Conservation (phyloP, 1,284 basidiomycete genomes). For the Marasmius sp. region DNA sequence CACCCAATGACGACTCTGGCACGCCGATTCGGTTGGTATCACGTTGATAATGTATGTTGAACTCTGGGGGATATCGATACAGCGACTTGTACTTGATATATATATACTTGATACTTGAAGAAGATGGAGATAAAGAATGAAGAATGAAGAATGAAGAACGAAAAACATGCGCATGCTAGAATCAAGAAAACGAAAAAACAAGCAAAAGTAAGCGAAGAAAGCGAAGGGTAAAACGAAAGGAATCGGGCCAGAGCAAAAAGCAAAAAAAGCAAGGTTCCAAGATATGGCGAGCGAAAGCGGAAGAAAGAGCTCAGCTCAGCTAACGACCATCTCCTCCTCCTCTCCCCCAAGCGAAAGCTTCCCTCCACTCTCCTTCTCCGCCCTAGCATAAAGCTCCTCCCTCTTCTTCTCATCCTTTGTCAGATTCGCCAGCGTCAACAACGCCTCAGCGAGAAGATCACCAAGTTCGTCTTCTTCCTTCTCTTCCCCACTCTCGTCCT, state of each 20-base stretch:
- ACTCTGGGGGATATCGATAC: too few species aligned
- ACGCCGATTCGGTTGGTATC: slow-evolving; percentile 28
- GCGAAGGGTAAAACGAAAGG: slow-evolving; percentile 36
- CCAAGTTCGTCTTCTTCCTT: slow-evolving; percentile 35
- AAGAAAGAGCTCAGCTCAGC: neutral
- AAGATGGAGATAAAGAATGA: neutral
- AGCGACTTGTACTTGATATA: neutral
- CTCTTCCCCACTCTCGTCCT: slow-evolving; percentile 19
- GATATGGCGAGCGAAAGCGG: slow-evolving; percentile 44
- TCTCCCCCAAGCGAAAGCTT: neutral
- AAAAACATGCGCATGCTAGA: too few species aligned
- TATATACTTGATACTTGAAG: neutral
- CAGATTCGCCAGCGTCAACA: slow-evolving; percentile 57
- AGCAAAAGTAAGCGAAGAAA: too few species aligned
- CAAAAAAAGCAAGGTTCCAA: slow-evolving; percentile 64
- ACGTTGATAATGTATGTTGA: too few species aligned
- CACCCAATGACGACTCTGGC: slow-evolving; percentile 45
- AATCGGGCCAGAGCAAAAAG: slow-evolving; percentile 54
- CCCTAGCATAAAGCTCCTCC: slow-evolving; percentile 47
- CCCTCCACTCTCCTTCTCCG: neutral
- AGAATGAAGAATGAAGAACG: slow-evolving; percentile 6
- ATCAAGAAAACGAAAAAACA: too few species aligned
- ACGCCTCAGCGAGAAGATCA: slow-evolving; percentile 49
- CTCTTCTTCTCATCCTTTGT: slow-evolving; percentile 45
- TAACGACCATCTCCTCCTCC: neutral